Base-by-base conservation (phyloP, 768 basidiomycete genomes). In the Tricholomella constricta region DNA sequence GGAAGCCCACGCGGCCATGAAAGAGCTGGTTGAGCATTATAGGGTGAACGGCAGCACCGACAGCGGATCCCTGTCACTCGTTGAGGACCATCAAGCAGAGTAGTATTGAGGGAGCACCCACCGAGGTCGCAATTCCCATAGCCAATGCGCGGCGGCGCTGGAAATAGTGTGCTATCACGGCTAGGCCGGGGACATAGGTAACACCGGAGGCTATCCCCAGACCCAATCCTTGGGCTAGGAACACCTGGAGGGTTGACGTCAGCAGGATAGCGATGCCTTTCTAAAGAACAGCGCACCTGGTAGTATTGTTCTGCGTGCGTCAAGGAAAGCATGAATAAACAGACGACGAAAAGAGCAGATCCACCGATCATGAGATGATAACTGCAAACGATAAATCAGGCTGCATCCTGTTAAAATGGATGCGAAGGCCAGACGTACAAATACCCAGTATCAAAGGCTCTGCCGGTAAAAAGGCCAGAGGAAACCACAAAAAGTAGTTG, bases 21-120 rank as follows among this genome's bases (percentile, higher is more conserved):
- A 79, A 76, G 53, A 75, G 66, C 32, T 76, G 71, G 61, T 88
- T 87, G 19, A 89, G 69, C 72, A 86, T 77, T 58, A 86, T 83
- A 2, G 84, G 82, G 52, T 85, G 83, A 8, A 87, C 60, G 19
- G 81, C 73, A 10, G 81, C 84, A 2, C 86, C 86, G 14, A 84
- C 62, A n/a, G 79, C 82, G 17, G 83, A 75, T 6, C 77, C 75
- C 74, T 77, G 57, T 31, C 75, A 69, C 23, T n/a, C n/a, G n/a
- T n/a, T n/a, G n/a, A n/a, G 26, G n/a, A 27, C 10, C 15, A 27
- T 8, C 5, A 19, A 12, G 19, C 6, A 23, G 3, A 7, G 22
- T 32, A 14, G 23, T 6, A 34, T 15, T 37, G 41, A 60, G 55
- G 32, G 66, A 31, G 37, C 60, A 60, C 47, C 48, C 70, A 63